Conservation (phyloP, 805 yeast genomes). For the Scheffersomyces coipomensis region DNA sequence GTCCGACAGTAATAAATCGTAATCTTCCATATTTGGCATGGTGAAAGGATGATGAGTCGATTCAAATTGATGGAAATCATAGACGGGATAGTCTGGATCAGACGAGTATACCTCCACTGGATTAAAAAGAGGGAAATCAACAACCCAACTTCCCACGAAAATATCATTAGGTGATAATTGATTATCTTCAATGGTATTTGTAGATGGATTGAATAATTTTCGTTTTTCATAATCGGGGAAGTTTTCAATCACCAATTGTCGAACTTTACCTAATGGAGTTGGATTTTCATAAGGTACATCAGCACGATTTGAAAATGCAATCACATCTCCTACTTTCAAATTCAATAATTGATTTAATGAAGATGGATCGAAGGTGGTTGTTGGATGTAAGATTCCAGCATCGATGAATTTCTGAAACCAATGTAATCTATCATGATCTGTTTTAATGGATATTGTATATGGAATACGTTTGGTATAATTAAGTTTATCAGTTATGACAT, state of each 20-base stretch:
- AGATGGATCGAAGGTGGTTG: conserved; percentile 12
- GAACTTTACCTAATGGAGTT: conserved; percentile 84
- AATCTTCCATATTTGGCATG: conserved; percentile 77
- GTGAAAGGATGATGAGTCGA: conserved; percentile 98
- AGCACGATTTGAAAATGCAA: conserved; percentile 79
- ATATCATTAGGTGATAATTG: conserved; percentile 22
- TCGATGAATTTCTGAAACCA: conserved; percentile 46
- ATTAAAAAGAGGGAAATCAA: conserved; percentile 88
- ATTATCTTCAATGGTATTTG: conserved; percentile 12
- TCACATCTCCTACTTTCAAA: conserved; percentile 64
- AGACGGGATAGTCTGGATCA: conserved; percentile 54
- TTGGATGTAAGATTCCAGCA: conserved; percentile 18
- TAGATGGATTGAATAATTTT: conserved; percentile 16
- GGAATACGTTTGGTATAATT: conserved; percentile 62
- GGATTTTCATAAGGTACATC: conserved; percentile 81
- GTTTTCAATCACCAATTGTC: conserved; percentile 67
- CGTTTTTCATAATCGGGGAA: conserved; percentile 54
- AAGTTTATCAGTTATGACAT: conserved; percentile 32
- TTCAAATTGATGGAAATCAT: conserved; percentile 45
- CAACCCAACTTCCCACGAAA: conserved; percentile 78
- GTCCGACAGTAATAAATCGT: conserved; percentile 46
- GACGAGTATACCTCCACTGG: conserved; percentile 51
- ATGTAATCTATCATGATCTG: conserved; percentile 30
- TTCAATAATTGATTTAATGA: conserved; percentile 26
- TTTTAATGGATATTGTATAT: conserved; percentile 48